These are phyloP conservation scores for Eucalyptus regnans DNA, from an alignment of 345 rosid species.

Conservation along the genomic window DNA sequence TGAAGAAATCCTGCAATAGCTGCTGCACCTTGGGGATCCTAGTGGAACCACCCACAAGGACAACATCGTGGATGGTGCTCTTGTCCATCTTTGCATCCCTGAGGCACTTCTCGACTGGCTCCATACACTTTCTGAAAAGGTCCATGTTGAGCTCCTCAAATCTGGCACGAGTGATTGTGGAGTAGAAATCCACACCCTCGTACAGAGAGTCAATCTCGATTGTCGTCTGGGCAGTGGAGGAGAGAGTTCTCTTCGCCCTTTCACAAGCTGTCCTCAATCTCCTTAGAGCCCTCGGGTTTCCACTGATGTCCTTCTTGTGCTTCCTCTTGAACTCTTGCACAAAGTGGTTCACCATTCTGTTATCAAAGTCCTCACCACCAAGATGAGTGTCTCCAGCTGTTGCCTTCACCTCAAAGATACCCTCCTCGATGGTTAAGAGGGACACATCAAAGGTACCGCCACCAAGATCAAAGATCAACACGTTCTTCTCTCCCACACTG, in stretches of 20 bases:
- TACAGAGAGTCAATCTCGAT: slow-evolving; percentile 33
- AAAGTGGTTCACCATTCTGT: slow-evolving; percentile 33
- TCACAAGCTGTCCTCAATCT: slow-evolving; percentile 37
- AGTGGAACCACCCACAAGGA: slow-evolving; percentile 49
- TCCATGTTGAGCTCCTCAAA: slow-evolving; percentile 46
- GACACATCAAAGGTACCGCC: slow-evolving; percentile 13
- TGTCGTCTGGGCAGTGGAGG: slow-evolving; percentile 41
- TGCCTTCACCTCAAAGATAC: slow-evolving; percentile 17
- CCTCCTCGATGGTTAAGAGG: slow-evolving; percentile 8
- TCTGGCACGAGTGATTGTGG: slow-evolving; percentile 29
- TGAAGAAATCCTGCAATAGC: slow-evolving; percentile 23
- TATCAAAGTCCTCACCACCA: slow-evolving; percentile 18
- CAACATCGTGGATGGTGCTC: slow-evolving; percentile 29
- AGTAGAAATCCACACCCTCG: slow-evolving; percentile 30
- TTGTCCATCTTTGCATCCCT: slow-evolving; percentile 45
- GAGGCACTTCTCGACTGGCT: slow-evolving; percentile 39
- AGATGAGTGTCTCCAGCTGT: slow-evolving; percentile 11
- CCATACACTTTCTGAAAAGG: slow-evolving; percentile 43
- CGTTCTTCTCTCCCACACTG: not conserved
- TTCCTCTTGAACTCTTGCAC: slow-evolving; percentile 34
- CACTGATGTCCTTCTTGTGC: slow-evolving; percentile 24
- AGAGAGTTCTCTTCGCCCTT: slow-evolving; percentile 39
- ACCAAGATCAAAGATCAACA: slow-evolving; percentile 10
- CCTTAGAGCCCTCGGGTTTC: slow-evolving; percentile 29
- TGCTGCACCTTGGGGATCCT: slow-evolving; percentile 47